Conservation (phyloP, 495 filamentous ascomycete genomes). For the Thermochaetoides thermophila region DNA sequence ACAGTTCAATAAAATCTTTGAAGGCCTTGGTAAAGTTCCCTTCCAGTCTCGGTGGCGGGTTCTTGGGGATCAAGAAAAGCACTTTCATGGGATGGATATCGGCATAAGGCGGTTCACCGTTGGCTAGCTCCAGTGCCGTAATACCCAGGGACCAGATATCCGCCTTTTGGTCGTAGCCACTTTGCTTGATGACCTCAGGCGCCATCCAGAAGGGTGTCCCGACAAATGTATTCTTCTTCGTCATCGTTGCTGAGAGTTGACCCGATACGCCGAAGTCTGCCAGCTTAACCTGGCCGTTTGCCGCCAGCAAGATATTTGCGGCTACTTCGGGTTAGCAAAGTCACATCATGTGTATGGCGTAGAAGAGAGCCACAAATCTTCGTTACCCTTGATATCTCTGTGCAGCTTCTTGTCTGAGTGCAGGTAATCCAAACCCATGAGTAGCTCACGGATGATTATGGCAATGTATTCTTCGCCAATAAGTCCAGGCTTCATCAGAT, state of each 20-base stretch:
- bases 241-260: slow-evolving; percentile 97
- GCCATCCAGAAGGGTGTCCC: slow-evolving; percentile 99
- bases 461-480: slow-evolving; percentile 90
- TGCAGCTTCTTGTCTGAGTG: slow-evolving; percentile 93
- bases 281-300: slow-evolving; percentile 88
- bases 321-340: slow-evolving; percentile 34
- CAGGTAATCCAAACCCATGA: slow-evolving; percentile 82
- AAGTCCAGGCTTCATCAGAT: slow-evolving; percentile 81
- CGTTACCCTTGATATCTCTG: slow-evolving; percentile 90
- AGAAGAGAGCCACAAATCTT: slow-evolving; percentile 1
- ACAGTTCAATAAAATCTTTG: slow-evolving; percentile 87
- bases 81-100: slow-evolving; percentile 99
- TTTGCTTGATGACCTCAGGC: slow-evolving; percentile 95
- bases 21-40: slow-evolving; percentile 81
- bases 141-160: slow-evolving; percentile 99
- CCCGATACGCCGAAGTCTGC: slow-evolving; percentile 97
- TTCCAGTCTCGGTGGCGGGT: slow-evolving; percentile 65
- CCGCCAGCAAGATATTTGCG: slow-evolving; percentile 74
- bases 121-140: slow-evolving; percentile 83
- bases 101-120: slow-evolving; percentile 87
- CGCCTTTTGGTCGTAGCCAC: slow-evolving; percentile 95
- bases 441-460: slow-evolving; percentile 79
- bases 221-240: slow-evolving; percentile 97
- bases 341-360: not conserved
- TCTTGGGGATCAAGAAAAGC: slow-evolving; percentile 91